Evolutionary conservation across 768 basidiomycete genomes (phyloP).

Genomic region (Mycena chlorophos): DNA sequence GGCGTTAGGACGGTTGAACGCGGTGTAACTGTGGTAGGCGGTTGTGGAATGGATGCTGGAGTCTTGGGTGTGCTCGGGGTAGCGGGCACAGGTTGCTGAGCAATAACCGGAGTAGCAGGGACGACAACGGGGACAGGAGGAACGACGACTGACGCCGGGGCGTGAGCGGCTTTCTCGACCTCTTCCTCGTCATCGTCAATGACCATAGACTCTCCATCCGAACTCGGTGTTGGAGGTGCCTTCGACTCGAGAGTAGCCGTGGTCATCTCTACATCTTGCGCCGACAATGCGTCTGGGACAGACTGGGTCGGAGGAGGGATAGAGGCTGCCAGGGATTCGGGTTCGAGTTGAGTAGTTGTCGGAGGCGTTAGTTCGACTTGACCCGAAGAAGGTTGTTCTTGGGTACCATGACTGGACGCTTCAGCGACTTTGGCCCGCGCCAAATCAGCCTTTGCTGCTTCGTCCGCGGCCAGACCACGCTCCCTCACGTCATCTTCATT

Average conservation of each 20-base stretch:
- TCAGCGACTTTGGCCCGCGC: conserved; percentile 13
- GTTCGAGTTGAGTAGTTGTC: conserved; percentile 7
- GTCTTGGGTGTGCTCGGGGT: not conserved
- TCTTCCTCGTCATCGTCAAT: conserved; percentile 23
- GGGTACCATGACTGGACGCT: conserved; percentile 10
- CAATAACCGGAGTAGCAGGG: too few species aligned
- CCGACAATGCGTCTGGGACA: not conserved
- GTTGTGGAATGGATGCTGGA: conserved; percentile 21
- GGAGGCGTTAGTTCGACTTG: conserved; percentile 20
- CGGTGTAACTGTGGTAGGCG: conserved; percentile 5
- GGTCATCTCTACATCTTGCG: conserved; percentile 18
- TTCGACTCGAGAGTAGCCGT: not conserved
- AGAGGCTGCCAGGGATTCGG: conserved; percentile 3
- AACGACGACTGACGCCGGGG: not conserved
- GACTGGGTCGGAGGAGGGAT: not conserved
- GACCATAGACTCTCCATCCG: conserved; percentile 17
- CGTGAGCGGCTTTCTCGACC: not conserved
- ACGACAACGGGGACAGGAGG: too few species aligned
- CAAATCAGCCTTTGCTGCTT: conserved; percentile 11
- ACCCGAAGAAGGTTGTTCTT: conserved; percentile 20
- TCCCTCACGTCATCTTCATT: not conserved
- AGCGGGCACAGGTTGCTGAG: not conserved
- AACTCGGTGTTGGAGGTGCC: conserved; percentile 12
- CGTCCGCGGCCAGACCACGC: not conserved
- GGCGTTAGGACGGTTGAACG: conserved; percentile 32